Evolutionary conservation across 495 filamentous ascomycete genomes (phyloP).

Genomic region (Trichoderma orchidacearum): DNA sequence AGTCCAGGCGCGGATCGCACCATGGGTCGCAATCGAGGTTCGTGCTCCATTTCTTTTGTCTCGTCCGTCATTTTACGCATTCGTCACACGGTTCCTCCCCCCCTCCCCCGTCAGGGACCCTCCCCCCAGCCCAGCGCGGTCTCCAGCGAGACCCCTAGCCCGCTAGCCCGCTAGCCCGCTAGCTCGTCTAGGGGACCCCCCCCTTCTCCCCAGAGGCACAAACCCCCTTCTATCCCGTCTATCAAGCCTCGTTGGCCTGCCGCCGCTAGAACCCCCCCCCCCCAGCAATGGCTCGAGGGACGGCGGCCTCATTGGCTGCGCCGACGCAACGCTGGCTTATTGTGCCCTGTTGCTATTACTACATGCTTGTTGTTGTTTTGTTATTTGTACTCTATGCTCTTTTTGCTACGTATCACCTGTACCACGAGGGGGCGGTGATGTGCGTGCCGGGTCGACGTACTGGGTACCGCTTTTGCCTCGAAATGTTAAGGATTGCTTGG

Average conservation of each 20-base stretch:
- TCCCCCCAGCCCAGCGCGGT: background rate
- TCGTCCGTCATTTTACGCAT: constrained; percentile 3
- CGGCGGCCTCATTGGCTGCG: background rate
- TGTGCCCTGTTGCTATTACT: background rate
- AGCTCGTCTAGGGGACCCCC: too few species aligned
- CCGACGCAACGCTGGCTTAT: background rate
- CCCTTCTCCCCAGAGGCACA: background rate
- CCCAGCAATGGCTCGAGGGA: constrained; percentile 4
- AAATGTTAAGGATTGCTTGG: too few species aligned
- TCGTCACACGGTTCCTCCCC: background rate
- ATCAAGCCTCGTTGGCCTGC: background rate
- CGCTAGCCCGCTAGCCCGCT: constrained; percentile 5
- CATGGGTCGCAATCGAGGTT: constrained; percentile 36
- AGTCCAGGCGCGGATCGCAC: constrained; percentile 2
- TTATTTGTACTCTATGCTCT: too few species aligned
- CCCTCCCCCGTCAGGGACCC: background rate
- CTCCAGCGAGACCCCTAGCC: constrained; percentile 3
- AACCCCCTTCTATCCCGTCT: background rate
- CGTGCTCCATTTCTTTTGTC: constrained; percentile 12
- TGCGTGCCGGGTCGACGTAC: too few species aligned
- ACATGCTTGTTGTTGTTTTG: too few species aligned
- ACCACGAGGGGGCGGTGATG: too few species aligned
- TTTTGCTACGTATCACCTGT: too few species aligned
- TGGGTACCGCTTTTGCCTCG: too few species aligned
- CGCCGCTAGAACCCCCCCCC: constrained; percentile 1